These are phyloP conservation scores for Penicillium sp. DNA, from an alignment of 2,329 filamentous ascomycete species.

Conservation along the genomic window DNA sequence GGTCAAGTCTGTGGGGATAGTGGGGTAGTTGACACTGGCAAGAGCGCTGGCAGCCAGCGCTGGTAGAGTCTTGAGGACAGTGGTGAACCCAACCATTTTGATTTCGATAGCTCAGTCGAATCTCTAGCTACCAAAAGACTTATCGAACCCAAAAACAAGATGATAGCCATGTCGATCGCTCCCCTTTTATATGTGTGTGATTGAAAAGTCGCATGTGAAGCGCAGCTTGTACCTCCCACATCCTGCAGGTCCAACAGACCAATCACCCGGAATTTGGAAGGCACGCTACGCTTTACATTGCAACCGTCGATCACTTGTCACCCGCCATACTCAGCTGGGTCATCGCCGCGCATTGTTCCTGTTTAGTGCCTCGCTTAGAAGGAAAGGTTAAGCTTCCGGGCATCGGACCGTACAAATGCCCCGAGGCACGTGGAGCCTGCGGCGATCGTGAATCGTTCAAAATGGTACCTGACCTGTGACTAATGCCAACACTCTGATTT, in stretches of 20 bases:
- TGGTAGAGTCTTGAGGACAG: constrained; percentile 17
- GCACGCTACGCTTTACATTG: constrained; percentile 7
- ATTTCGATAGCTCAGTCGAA: neutral
- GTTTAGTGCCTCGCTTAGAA: neutral
- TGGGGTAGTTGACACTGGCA: constrained; percentile 43
- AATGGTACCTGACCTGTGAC: neutral
- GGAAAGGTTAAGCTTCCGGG: constrained; percentile 5
- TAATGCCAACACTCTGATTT: neutral
- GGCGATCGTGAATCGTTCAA: neutral
- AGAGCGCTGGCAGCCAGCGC: constrained; percentile 18
- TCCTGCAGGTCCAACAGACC: constrained; percentile 3
- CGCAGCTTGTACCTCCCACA: neutral
- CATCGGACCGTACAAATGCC: constrained; percentile 3
- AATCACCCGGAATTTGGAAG: constrained; percentile 11
- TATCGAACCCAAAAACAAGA: neutral
- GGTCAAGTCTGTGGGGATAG: constrained; percentile 51
- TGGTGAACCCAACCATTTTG: constrained; percentile 12
- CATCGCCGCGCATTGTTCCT: neutral
- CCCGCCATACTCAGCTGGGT: neutral
- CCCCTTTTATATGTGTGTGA: neutral
- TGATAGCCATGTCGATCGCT: neutral
- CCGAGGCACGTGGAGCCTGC: constrained; percentile 7
- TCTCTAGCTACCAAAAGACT: neutral
- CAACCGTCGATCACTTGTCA: constrained; percentile 1
- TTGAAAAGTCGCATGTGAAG: neutral